Evolutionary conservation across 208 protist species (phyloP).

Genomic region (Blechomonas ayalai): DNA sequence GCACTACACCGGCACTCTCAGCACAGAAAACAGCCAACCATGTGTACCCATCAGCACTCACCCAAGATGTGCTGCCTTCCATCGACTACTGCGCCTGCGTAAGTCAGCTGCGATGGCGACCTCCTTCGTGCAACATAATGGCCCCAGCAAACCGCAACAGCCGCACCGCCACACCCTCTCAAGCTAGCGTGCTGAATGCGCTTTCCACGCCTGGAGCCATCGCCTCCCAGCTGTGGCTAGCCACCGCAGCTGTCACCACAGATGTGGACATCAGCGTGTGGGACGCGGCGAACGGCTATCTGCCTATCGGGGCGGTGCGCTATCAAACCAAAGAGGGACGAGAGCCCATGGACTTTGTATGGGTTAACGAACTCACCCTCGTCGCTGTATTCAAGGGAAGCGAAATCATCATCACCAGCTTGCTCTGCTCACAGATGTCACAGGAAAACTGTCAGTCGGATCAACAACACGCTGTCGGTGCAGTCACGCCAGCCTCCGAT

Average conservation of each 20-base stretch:
- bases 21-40: not conserved
- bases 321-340: conserved; percentile 5
- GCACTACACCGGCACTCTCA: no score
- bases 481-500: no score
- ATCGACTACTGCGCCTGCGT: conserved; percentile 65
- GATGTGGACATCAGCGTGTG: conserved; percentile 68
- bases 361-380: conserved; percentile 73
- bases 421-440: conserved; percentile 13
- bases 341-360: conserved; percentile 55
- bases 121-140: conserved; percentile 16
- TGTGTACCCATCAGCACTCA: conserved; percentile 12
- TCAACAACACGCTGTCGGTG: not conserved
- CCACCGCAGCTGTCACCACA: conserved; percentile 40
- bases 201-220: conserved; percentile 12
- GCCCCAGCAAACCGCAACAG: conserved; percentile 7
- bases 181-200: conserved; percentile 17
- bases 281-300: conserved; percentile 61
- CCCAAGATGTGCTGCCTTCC: conserved; percentile 36
- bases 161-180: conserved; percentile 18
- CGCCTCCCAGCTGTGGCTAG: conserved; percentile 74
- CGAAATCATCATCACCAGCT: conserved; percentile 50
- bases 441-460: not conserved
- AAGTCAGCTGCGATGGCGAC: conserved; percentile 57
- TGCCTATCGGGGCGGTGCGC: conserved; percentile 40
- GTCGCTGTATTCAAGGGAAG: conserved; percentile 57